Evolutionary conservation across 108 stramenopile species (phyloP).

Genomic region (Skeletonema grethae): DNA sequence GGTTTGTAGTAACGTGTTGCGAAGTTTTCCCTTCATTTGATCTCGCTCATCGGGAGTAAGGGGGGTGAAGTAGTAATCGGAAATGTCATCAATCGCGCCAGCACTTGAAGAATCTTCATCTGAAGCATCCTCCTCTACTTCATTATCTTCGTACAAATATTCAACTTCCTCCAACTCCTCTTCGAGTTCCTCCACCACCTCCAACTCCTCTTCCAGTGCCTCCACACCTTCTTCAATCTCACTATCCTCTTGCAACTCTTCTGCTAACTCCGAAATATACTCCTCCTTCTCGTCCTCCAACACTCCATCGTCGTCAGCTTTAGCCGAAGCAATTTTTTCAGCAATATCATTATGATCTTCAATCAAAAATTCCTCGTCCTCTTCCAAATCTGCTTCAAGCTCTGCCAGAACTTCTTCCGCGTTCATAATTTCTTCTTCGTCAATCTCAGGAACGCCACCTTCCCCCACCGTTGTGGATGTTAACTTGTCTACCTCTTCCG

Average conservation of each 20-base stretch:
- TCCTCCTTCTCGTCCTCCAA: neutral
- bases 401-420: conserved; percentile 9
- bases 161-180: neutral
- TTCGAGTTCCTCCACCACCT: neutral
- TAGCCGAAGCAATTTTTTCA: conserved; percentile 3
- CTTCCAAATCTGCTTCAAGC: neutral
- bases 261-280: neutral
- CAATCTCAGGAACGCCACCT: neutral
- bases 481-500: neutral
- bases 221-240: neutral
- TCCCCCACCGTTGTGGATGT: neutral
- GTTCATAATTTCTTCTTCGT: neutral
- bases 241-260: neutral
- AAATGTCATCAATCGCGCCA: neutral
- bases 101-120: neutral
- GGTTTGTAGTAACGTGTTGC: conserved; percentile 18
- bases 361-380: neutral
- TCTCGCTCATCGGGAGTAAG: conserved; percentile 35
- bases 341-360: neutral
- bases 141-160: conserved; percentile 7
- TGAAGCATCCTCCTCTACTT: neutral
- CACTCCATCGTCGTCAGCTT: conserved; percentile 5
- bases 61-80: conserved; percentile 48
- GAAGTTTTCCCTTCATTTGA: conserved; percentile 29
- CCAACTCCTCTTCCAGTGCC: neutral